phyloP scores from a whole-genome alignment of 2,329 filamentous ascomycete species.

The Epichloe sibirici region DNA sequence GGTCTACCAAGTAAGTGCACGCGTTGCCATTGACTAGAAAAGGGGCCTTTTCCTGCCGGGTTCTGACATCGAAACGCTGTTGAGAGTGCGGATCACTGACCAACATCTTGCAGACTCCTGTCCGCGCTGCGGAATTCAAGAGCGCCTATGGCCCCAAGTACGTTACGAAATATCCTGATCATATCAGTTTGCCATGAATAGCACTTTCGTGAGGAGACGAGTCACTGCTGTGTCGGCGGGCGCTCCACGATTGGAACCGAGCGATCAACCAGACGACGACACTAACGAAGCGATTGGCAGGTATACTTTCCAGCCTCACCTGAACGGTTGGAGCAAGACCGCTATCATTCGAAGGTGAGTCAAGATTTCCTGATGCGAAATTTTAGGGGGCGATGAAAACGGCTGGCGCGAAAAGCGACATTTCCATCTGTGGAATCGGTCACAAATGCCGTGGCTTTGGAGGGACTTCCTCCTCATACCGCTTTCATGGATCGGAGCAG shows the following conservation, averaged over 20 bases:
- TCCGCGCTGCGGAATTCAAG: conserved; percentile 39
- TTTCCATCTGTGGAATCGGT: background rate
- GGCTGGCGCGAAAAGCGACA: background rate
- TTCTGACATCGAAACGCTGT: background rate
- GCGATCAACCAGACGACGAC: background rate
- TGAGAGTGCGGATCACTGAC: conserved; percentile 17
- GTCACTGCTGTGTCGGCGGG: background rate
- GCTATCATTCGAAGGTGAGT: conserved; percentile 40
- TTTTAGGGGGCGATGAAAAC: background rate
- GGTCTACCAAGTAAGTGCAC: conserved; percentile 26
- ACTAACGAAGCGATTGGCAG: conserved; percentile 27
- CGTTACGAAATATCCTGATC: conserved; percentile 12
- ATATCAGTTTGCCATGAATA: background rate
- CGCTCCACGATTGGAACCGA: background rate
- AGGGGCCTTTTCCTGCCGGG: background rate
- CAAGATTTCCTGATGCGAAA: background rate
- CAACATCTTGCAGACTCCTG: conserved; percentile 29
- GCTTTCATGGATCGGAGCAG: background rate
- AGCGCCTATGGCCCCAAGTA: conserved; percentile 57
- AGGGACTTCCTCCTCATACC: background rate
- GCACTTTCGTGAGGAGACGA: background rate
- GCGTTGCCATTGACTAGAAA: background rate
- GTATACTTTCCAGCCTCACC: conserved; percentile 46
- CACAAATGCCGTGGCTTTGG: background rate
- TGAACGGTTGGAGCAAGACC: conserved; percentile 36